A percentile compares a stretch with the other conserved stretches of the same genome.
These are phyloP conservation scores for Starmera pachycereana DNA, from an alignment of 805 yeast genomes.

Conservation along the genomic window DNA sequence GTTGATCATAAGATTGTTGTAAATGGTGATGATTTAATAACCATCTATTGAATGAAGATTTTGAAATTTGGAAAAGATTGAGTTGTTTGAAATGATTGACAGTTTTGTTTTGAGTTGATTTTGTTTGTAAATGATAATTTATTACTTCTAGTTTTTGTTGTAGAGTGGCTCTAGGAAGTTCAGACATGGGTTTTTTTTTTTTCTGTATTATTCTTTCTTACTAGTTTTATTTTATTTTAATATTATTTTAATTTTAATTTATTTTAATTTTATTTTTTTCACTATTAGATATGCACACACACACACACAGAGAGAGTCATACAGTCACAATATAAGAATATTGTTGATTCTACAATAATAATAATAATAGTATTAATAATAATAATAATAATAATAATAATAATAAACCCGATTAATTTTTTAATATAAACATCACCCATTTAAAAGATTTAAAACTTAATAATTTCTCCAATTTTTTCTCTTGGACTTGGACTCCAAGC, in stretches of 20 bases:
- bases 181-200: background rate
- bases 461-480: background rate
- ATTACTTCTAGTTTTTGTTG: slow-evolving; percentile 26
- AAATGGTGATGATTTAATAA: slow-evolving; percentile 22
- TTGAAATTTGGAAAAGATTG: slow-evolving; percentile 25
- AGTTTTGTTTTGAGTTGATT: slow-evolving; percentile 24
- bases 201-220: background rate
- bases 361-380: no score
- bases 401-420: no score
- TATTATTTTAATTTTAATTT: no score
- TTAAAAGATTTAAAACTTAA: no score
- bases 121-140: slow-evolving; percentile 25
- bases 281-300: no score
- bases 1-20: slow-evolving; percentile 18
- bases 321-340: no score
- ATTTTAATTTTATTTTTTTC: no score
- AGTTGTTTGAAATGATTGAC: slow-evolving; percentile 22
- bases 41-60: slow-evolving; percentile 31
- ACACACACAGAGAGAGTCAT: no score
- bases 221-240: background rate
- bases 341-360: no score
- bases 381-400: no score
- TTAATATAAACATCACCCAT: no score
- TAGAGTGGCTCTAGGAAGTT: slow-evolving; percentile 26
- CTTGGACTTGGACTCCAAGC: slow-evolving; percentile 1